These are phyloP conservation scores for Tricholoma sp. DNA, from an alignment of 768 basidiomycete genomes.

Conservation along the genomic window DNA sequence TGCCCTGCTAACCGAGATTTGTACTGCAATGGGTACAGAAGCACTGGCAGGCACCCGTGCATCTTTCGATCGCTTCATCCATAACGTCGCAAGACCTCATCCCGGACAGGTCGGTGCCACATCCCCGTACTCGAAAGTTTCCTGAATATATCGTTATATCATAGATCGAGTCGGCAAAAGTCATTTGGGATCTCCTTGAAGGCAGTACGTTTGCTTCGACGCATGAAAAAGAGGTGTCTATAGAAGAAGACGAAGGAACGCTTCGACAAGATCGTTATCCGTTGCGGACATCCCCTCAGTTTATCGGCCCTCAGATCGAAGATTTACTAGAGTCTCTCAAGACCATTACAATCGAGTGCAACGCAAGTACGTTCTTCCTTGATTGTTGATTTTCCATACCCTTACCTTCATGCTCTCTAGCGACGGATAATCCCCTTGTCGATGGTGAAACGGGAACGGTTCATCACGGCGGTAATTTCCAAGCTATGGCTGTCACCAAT, in stretches of 20 bases:
- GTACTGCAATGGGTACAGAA: constrained; percentile 82
- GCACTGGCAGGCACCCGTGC: constrained; percentile 70
- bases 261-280: constrained; percentile 80
- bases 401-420: constrained; percentile 27
- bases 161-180: constrained; percentile 65
- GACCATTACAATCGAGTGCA: constrained; percentile 69
- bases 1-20: constrained; percentile 60
- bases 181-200: constrained; percentile 62
- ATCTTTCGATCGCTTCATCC: constrained; percentile 77
- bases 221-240: constrained; percentile 66
- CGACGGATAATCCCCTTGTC: constrained; percentile 85
- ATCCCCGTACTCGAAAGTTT: not conserved
- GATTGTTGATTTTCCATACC: not conserved
- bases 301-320: constrained; percentile 81
- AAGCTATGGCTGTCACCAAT: constrained; percentile 80
- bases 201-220: constrained; percentile 63
- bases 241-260: constrained; percentile 65
- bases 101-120: constrained; percentile 57
- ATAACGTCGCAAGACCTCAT: constrained; percentile 70
- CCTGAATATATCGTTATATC: not conserved
- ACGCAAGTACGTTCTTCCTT: constrained; percentile 56
- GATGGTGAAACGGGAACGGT: constrained; percentile 60
- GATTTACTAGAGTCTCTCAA: constrained; percentile 64
- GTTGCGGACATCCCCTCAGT: constrained; percentile 74
- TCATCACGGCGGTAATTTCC: constrained; percentile 88